Evolutionary conservation across 2,329 filamentous ascomycete species (phyloP), one percentile per base, ranked within the genome.

Genomic region (Paecilomyces formosus): DNA sequence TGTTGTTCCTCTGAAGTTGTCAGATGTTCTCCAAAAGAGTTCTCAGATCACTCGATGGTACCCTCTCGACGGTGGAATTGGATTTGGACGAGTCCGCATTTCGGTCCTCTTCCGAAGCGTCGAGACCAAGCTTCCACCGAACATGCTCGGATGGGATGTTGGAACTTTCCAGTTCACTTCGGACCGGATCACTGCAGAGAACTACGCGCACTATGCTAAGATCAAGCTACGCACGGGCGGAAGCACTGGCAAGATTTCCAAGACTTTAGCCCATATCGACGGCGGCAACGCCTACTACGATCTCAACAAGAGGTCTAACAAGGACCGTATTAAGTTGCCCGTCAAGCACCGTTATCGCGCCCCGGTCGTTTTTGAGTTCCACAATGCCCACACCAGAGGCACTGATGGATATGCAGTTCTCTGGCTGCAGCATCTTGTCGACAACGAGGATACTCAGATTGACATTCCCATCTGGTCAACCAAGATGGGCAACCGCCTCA

Each of bases 11-110:
- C 78, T 99, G 60, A 94, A 92, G 71, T 74, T 97, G 0, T 89
- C 90, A 0, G 91, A 97, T 55, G 82, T 97, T n/a, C 79, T 99
- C 22, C 86, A 93, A 66, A 95, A 88, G 0, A 88, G 86, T 64
- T 96, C 91, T 52, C 91, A 97, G 72, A 83, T 87, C 57, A 95
- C 92, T 2, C 81, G 92, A 60, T 97, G 92, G 92, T 97, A 97
- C 71, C 93, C 94, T n/a, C 82, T 99, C 0, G 92, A 96, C 69
- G 94, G 93, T 22, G 94, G 94, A 11, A 87, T 97, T 62, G 90
- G 94, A 0, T 97, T 94, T 63, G 94, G 94, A 45, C 88, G 93
- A 7, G 83, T 96, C 60, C 88, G 92, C 49, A 88, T 99, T 64
- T 96, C 91, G 0, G 75, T 97, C 2, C 82, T 97, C 2, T 96